These are phyloP conservation scores for Wallacemonas collosoma DNA, from an alignment of 208 protist species.

Conservation along the genomic window DNA sequence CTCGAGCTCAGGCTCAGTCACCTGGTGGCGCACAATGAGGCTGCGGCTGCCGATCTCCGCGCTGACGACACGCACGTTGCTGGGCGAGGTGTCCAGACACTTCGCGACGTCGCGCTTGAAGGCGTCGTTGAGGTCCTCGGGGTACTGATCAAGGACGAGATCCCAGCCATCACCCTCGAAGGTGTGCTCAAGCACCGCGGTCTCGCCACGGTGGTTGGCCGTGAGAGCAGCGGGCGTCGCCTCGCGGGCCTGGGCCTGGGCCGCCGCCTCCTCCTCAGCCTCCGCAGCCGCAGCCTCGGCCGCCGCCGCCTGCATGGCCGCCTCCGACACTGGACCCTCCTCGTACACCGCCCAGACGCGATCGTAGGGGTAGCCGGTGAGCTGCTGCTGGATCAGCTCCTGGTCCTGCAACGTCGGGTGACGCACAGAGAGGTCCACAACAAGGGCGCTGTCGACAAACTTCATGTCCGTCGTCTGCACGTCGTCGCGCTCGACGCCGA, in stretches of 20 bases:
- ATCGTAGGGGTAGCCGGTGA: conserved; percentile 41
- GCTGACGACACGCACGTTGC: conserved; percentile 41
- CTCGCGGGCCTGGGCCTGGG: neutral
- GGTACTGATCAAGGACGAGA: conserved; percentile 39
- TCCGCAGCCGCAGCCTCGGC: conserved; percentile 26
- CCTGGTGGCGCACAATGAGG: conserved; percentile 52
- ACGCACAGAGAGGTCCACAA: conserved; percentile 28
- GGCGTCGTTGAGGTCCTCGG: conserved; percentile 43
- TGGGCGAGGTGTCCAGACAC: conserved; percentile 32
- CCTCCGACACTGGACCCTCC: conserved; percentile 28
- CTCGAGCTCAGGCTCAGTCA: conserved; percentile 29
- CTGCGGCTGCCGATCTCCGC: conserved; percentile 44
- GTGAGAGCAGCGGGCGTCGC: neutral
- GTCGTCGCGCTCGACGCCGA: conserved; percentile 30
- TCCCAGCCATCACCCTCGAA: conserved; percentile 77
- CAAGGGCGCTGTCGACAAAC: conserved; percentile 25
- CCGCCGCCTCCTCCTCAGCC: conserved; percentile 2
- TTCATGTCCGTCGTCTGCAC: conserved; percentile 23
- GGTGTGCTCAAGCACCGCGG: conserved; percentile 44
- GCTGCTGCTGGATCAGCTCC: conserved; percentile 37
- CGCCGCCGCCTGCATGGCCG: conserved; percentile 26
- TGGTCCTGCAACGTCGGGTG: conserved; percentile 38
- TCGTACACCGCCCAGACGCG: conserved; percentile 48
- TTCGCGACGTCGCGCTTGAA: conserved; percentile 48
- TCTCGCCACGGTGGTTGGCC: conserved; percentile 23